Conservation (phyloP, 1,284 basidiomycete species). For the Austroboletus sp. region DNA sequence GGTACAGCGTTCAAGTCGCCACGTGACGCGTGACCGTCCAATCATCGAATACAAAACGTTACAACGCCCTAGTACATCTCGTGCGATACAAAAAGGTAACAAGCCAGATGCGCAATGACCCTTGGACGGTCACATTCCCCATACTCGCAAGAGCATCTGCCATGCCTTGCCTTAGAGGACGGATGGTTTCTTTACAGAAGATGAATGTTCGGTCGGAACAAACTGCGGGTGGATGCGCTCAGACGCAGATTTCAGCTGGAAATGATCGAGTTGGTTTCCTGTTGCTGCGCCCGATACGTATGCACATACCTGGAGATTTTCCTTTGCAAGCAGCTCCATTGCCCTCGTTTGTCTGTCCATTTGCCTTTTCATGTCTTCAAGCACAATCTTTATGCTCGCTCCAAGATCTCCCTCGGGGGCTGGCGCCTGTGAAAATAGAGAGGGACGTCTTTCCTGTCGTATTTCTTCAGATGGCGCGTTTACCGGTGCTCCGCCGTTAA, state of each 20-base stretch:
- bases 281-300: neutral
- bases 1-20: constrained; percentile 28
- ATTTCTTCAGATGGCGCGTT: constrained; percentile 12
- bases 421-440: constrained; percentile 13
- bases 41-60: no score
- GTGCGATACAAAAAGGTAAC: no score
- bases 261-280: constrained; percentile 5
- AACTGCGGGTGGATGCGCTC: constrained; percentile 15
- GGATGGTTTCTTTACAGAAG: constrained; percentile 19
- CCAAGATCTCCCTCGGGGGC: constrained; percentile 23
- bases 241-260: constrained; percentile 19
- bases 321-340: constrained; percentile 27
- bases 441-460: constrained; percentile 11
- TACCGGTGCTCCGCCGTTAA: constrained; percentile 6
- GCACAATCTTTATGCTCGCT: constrained; percentile 21
- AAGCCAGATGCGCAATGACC: neutral
- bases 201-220: constrained; percentile 11
- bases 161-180: constrained; percentile 3
- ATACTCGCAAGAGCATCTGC: neutral
- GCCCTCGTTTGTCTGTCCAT: constrained; percentile 31
- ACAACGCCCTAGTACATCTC: no score
- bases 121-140: neutral
- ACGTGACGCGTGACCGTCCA: constrained; percentile 28
- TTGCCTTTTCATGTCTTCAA: constrained; percentile 30
- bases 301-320: constrained; percentile 31